These are phyloP conservation scores for Phytophthora rubi DNA, from an alignment of 352 stramenopile species.

Conservation along the genomic window DNA sequence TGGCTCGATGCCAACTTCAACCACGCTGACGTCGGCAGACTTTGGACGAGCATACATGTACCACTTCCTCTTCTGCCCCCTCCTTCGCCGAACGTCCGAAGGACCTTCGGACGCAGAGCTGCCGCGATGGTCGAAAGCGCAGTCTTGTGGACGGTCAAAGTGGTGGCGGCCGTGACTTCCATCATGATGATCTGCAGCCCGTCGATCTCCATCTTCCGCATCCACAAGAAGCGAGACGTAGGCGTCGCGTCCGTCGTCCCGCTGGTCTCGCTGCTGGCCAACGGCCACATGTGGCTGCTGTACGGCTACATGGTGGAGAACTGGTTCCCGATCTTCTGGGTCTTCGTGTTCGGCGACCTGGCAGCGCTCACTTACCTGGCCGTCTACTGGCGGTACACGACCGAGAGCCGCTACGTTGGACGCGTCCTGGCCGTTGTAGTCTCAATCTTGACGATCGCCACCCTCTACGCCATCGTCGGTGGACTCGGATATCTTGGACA, in stretches of 20 bases:
- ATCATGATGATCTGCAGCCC: slow-evolving; percentile 51
- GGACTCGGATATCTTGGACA: slow-evolving; percentile 37
- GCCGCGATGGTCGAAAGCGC: slow-evolving; percentile 21
- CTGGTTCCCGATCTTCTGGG: slow-evolving; percentile 52
- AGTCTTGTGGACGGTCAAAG: slow-evolving; percentile 31
- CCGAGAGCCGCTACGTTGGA: slow-evolving; percentile 27
- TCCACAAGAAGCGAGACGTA: slow-evolving; percentile 43
- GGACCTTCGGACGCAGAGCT: not conserved
- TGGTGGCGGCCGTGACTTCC: slow-evolving; percentile 34
- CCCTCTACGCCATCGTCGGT: slow-evolving; percentile 45
- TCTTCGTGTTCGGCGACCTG: slow-evolving; percentile 44
- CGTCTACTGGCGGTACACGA: slow-evolving; percentile 54
- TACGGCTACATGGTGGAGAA: slow-evolving; percentile 52
- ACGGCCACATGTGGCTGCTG: slow-evolving; percentile 49
- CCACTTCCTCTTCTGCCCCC: slow-evolving; percentile 10
- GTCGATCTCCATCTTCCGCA: slow-evolving; percentile 41
- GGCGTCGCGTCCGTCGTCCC: slow-evolving; percentile 44
- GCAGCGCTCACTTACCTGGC: slow-evolving; percentile 40
- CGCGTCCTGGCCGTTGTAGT: slow-evolving; percentile 27
- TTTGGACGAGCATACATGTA: not conserved
- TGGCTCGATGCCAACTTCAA: slow-evolving; percentile 15
- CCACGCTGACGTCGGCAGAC: slow-evolving; percentile 15
- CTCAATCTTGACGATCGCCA: slow-evolving; percentile 30
- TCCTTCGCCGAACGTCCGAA: not conserved
- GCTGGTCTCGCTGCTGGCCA: slow-evolving; percentile 43